Base-by-base conservation (phyloP, 352 stramenopile species). In the Plasmopara halstedii region DNA sequence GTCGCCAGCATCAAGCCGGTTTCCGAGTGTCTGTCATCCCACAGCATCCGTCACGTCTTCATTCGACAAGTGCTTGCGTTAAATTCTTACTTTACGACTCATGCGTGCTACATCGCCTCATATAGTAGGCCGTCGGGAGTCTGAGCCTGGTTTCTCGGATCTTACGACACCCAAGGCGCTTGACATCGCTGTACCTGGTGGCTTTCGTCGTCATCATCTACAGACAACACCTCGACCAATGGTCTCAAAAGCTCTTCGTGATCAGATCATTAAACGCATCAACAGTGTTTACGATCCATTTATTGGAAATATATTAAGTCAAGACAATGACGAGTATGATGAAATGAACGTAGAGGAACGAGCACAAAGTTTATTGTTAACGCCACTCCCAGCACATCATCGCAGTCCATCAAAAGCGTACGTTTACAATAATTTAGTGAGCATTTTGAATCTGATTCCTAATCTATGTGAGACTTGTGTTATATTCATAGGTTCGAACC, bases 311-410 rank as follows among this genome's bases (percentile, higher is more conserved):
- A 88, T 89, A 39, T 49, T 91, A 22, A 84, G 74, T 39, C 80
- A 91, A 40, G 78, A 88, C 62, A 88, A 87, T 54, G 80, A 91
- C 53, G 49, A 69, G 26, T 91, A 80, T 55, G 77, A 88, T 45
- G 70, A 85, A 46, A 72, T 91, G 53, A 67, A 65, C 23, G 68
- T 83, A 5, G 53, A 86, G 19, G 70, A 88, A 34, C 75, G 77
- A 8, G 74, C 64, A 8, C 47, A 71, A 32, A 91, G 66, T 46
- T 45, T 91, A 44, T 62, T 91, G 17, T 61, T 85, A 54, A 91
- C 80, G 37, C 80, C 79, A 6, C 54, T 53, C 13, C 72, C 75
- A 2, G 54, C 50, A 9, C 62, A 61, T 38, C n/a, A n/a, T n/a
- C n/a, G n/a, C n/a, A 50, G 51, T 23, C 67, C 61, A n/a, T 2